Base-by-base conservation (phyloP, 2,329 filamentous ascomycete genomes). In the Monosporascus sp. region DNA sequence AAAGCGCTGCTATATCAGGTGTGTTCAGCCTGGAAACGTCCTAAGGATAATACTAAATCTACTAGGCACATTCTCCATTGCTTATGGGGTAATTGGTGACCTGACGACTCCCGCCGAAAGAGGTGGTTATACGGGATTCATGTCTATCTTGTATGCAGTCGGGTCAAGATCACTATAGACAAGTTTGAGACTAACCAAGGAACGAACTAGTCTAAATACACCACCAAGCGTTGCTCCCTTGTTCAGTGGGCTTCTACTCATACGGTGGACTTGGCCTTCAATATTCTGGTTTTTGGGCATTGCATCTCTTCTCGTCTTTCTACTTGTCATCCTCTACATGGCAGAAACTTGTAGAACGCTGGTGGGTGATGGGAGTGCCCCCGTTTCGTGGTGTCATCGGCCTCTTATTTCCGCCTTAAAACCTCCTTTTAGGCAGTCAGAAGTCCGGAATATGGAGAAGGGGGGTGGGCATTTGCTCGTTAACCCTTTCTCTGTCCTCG, bases 1-100 rank as follows among this genome's bases (percentile, higher is more conserved):
- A 77, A 51, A 71, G 70, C 31, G 62, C 68, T 1, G 74, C 77
- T 0, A 76, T 50, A n/a, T 50, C 48, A 15, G 48, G 48, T 50
- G 36, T n/a, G 24, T 18, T 5, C 11, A 31, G 17, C 48, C 8
- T 7, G 8, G 37, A 17, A 18, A 15, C 15, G n/a, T n/a, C 20
- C 18, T 5, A 34, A 17, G 8, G 15, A 22, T 6, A 1, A 18
- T 18, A 50, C n/a, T 48, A 20, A 47, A 14, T 2, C 9, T 5
- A 6, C 14, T 34, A 50, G 48, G 38, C 20, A 36, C 22, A 8
- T 50, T 44, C 22, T 50, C 48, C 5, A 50, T 50, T 18, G 22
- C 48, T n/a, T 50, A 50, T 24, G 48, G 48, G 9, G 38, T 50
- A 18, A 36, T 45, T 1, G 48, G 37, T 6, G 48, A 50, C 34